Conservation (phyloP, 2,329 filamentous ascomycete genomes). For the Colletotrichum sp. region DNA sequence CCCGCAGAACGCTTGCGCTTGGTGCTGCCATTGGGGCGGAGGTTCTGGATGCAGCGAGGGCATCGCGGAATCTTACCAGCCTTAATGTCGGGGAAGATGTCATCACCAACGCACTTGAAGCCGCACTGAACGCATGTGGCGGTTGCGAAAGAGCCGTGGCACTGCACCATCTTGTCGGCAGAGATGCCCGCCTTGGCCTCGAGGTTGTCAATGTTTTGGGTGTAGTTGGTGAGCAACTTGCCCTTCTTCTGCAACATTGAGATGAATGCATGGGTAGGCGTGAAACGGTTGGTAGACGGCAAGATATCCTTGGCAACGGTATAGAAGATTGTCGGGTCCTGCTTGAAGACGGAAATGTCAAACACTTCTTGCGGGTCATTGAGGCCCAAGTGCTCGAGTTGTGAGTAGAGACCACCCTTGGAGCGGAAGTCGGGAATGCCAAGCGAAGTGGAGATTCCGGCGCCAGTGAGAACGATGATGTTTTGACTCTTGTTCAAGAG, state of each 20-base stretch:
- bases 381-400: slow-evolving; percentile 77
- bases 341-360: slow-evolving; percentile 84
- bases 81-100: slow-evolving; percentile 81
- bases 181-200: slow-evolving; percentile 85
- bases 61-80: slow-evolving; percentile 80
- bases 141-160: slow-evolving; percentile 94
- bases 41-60: slow-evolving; percentile 66
- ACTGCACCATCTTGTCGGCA: slow-evolving; percentile 86
- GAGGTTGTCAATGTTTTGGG: slow-evolving; percentile 98
- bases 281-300: slow-evolving; percentile 78
- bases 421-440: slow-evolving; percentile 98
- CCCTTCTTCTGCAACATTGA: slow-evolving; percentile 83
- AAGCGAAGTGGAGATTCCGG: slow-evolving; percentile 94
- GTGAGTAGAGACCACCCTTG: slow-evolving; percentile 89
- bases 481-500: slow-evolving; percentile 78
- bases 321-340: slow-evolving; percentile 91
- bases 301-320: slow-evolving; percentile 89
- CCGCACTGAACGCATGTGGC: slow-evolving; percentile 87
- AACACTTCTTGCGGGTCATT: slow-evolving; percentile 95
- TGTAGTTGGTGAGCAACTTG: slow-evolving; percentile 95
- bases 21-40: slow-evolving; percentile 38
- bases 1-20: slow-evolving; percentile 47
- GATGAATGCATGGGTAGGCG: slow-evolving; percentile 95
- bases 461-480: slow-evolving; percentile 92
- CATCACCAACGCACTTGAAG: slow-evolving; percentile 74